Evolutionary conservation across 495 filamentous ascomycete species (phyloP).

Genomic region (Lepidopterella palustris): DNA sequence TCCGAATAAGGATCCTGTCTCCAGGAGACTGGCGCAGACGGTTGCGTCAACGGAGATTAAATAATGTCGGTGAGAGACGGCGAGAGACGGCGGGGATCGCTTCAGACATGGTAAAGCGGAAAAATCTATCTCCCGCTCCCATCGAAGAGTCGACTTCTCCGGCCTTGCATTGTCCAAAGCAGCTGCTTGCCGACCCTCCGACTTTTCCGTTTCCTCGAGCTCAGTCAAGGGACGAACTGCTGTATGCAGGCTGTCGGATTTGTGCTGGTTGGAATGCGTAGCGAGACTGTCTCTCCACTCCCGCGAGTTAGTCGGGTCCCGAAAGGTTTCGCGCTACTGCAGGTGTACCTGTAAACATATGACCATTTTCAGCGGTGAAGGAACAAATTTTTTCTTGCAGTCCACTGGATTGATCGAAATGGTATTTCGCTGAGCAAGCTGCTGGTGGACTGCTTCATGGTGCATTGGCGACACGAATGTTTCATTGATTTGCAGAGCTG

Average conservation of each 20-base stretch:
- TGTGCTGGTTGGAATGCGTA: background rate
- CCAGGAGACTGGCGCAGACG: constrained; percentile 12
- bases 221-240: background rate
- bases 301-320: background rate
- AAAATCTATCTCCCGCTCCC: background rate
- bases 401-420: background rate
- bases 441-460: background rate
- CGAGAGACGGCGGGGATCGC: no score
- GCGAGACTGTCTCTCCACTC: background rate
- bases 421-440: background rate
- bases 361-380: background rate
- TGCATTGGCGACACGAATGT: background rate
- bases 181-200: background rate
- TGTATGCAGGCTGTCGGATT: background rate
- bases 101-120: background rate
- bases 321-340: constrained; percentile 1
- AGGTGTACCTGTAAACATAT: background rate
- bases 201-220: background rate
- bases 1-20: constrained; percentile 22
- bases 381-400: background rate
- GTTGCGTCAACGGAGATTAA: constrained; percentile 25
- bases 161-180: background rate
- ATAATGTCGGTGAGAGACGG: constrained; percentile 23
- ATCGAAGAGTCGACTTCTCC: background rate
- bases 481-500: background rate